A percentile compares a stretch with the other conserved stretches of the same genome.
phyloP scores from a whole-genome alignment of 2,329 filamentous ascomycete species.

The Curvularia sp. region DNA sequence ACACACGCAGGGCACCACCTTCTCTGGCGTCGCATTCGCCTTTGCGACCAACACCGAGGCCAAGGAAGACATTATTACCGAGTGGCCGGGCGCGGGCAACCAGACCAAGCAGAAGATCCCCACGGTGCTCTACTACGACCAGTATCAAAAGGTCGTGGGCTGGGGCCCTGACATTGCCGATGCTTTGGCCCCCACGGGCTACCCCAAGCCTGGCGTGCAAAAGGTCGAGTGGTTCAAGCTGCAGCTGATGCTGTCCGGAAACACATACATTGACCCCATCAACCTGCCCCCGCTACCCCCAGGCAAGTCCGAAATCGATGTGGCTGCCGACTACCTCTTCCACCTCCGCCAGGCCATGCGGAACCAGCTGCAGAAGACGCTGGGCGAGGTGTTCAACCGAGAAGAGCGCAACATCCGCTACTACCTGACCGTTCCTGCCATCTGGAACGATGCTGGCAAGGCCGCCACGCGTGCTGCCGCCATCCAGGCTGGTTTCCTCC shows the following conservation, averaged over 20 bases:
- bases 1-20: conserved; percentile 80
- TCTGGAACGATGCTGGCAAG: conserved; percentile 99
- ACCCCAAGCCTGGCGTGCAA: conserved; percentile 96
- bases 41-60: conserved; percentile 96
- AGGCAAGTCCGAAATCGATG: conserved; percentile 98
- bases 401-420: conserved; percentile 98
- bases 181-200: conserved; percentile 93
- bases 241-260: conserved; percentile 97
- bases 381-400: conserved; percentile 96
- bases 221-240: conserved; percentile 99
- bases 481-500: conserved; percentile 94
- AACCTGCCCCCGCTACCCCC: conserved; percentile 96
- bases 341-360: conserved; percentile 98
- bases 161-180: conserved; percentile 99
- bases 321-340: conserved; percentile 98
- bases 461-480: conserved; percentile 94
- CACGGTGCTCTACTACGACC: conserved; percentile 98
- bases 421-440: conserved; percentile 97
- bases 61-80: conserved; percentile 98
- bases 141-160: conserved; percentile 99
- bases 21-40: conserved; percentile 93
- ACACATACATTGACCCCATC: conserved; percentile 99
- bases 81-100: conserved; percentile 97
- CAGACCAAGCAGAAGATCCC: conserved; percentile 99
- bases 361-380: conserved; percentile 90